Evolutionary conservation across 2,329 filamentous ascomycete genomes (phyloP).

Genomic region (Lasiodiplodia sp.): DNA sequence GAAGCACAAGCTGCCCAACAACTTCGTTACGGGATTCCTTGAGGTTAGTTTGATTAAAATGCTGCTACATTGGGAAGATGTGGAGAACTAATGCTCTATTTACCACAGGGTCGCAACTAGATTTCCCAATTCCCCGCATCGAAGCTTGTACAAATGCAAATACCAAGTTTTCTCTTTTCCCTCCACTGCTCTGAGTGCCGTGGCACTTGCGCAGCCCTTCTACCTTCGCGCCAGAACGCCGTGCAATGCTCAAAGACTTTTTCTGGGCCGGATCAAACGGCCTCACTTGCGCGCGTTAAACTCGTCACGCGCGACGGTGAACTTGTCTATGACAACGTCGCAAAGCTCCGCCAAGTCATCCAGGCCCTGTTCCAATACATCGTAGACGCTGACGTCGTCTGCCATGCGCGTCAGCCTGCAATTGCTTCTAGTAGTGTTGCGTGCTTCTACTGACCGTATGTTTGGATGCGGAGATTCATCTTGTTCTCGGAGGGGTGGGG

Average conservation of each 20-base stretch:
- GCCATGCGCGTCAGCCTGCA: constrained; percentile 25
- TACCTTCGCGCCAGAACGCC: constrained; percentile 38
- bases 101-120: constrained; percentile 31
- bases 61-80: not conserved
- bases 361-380: constrained; percentile 89
- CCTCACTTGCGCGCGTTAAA: constrained; percentile 54
- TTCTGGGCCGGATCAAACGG: not conserved
- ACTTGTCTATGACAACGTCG: constrained; percentile 92
- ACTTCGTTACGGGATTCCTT: constrained; percentile 93
- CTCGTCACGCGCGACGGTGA: constrained; percentile 70
- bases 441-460: constrained; percentile 72
- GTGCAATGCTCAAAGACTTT: constrained; percentile 36
- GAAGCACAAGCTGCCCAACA: constrained; percentile 77
- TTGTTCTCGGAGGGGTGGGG: constrained; percentile 94
- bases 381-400: constrained; percentile 82
- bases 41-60: constrained; percentile 68
- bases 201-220: constrained; percentile 32
- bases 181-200: constrained; percentile 35
- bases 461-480: constrained; percentile 98
- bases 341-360: constrained; percentile 89
- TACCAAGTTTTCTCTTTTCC: constrained; percentile 43
- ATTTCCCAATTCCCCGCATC: constrained; percentile 31
- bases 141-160: constrained; percentile 44
- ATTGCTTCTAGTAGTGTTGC: not conserved
- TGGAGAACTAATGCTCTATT: constrained; percentile 14